Evolutionary conservation across 192 early-diverging fungal species (phyloP), one percentile per base, ranked within the genome.

Genomic region (Phlyctochytrium planicorne): DNA sequence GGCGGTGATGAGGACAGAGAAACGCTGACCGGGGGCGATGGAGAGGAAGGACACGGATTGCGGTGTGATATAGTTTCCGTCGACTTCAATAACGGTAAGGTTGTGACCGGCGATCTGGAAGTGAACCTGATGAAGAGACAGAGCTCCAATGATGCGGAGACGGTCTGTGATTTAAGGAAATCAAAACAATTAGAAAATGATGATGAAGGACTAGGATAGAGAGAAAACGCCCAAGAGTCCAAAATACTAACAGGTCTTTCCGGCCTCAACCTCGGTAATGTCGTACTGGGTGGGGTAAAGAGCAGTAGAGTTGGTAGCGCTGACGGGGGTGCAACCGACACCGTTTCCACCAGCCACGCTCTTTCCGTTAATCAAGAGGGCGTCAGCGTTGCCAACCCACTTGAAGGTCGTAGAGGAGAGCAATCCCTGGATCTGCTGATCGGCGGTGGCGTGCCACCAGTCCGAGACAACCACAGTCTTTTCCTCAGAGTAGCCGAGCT

Each of bases 21-120:
- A 65, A 16, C 63, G 63, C 37, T 65, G 63, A 24, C 63, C 63
- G 63, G 63, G 37, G 29, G 27, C 34, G 17, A 65, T 65, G 23
- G 24, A 24, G 63, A 65, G 35, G 14, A 17, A 17, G 0, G 16
- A 14, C 16, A 52, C 1, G 63, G 24, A 10, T 6, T 10, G 52
- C 14, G 63, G 63, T 23, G n/a, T 30, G 63, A 65, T 24, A 16
- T n/a, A 52, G 29, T 35, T 52, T 10, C 40, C 63, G 50, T 65
- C 63, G 0, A 55, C 40, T 31, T 65, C 37, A 17, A 52, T 52
- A 16, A 65, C 0, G 37, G 2, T 65, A n/a, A 65, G 32, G 63
- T 17, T 40, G 37, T 65, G 63, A 47, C 27, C 27, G 20, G 55
- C 14, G 55, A 57, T 57, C 4, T 25, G 20, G 55, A 57, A 29